These are phyloP conservation scores for Artemisia argyi DNA, from an alignment of 129 eudicot genomes.

Conservation along the genomic window DNA sequence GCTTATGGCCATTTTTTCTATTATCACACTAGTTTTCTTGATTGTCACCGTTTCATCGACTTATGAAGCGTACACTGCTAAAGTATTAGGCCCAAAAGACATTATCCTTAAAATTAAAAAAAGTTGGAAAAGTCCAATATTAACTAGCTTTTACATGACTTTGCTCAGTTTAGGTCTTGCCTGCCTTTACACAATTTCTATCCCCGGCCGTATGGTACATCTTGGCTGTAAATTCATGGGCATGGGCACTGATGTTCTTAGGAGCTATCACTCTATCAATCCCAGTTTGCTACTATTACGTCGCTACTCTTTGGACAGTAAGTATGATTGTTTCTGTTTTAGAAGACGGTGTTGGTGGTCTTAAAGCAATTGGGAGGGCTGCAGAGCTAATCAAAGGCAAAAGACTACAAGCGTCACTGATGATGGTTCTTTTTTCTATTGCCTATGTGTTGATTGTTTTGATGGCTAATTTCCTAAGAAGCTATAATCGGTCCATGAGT, in stretches of 20 bases:
- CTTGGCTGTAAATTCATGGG: constrained; percentile 22
- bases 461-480: constrained; percentile 4
- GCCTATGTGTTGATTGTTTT: constrained; percentile 5
- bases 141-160: constrained; percentile 34
- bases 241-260: constrained; percentile 12
- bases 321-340: constrained; percentile 39
- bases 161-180: constrained; percentile 30
- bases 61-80: constrained; percentile 38
- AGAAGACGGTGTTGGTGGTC: constrained; percentile 28
- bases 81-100: constrained; percentile 37
- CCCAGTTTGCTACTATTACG: constrained; percentile 27
- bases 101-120: constrained; percentile 10
- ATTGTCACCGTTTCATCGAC: constrained; percentile 27
- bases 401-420: constrained; percentile 23
- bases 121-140: constrained; percentile 34
- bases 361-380: constrained; percentile 40
- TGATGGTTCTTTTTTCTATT: constrained; percentile 23
- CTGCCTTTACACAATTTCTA: constrained; percentile 18
- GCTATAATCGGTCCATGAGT: constrained; percentile 8
- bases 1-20: constrained; percentile 15
- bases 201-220: neutral
- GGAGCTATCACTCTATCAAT: constrained; percentile 28
- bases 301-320: constrained; percentile 34
- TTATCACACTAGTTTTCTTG: constrained; percentile 30
- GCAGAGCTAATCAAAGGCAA: constrained; percentile 36